Conservation (phyloP, 306 rosid species). For the Vigna radiata region DNA sequence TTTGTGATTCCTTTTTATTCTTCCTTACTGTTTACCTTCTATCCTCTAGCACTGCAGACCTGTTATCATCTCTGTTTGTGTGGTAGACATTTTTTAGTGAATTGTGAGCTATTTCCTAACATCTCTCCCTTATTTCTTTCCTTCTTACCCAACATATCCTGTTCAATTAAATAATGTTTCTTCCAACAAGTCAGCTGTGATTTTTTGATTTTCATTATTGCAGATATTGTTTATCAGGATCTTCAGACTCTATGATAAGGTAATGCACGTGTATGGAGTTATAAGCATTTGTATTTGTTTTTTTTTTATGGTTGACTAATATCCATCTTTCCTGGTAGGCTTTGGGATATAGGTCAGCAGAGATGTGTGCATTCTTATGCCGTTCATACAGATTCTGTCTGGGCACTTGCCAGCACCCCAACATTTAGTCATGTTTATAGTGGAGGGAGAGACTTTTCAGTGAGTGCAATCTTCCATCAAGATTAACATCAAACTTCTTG, state of each 20-base stretch:
- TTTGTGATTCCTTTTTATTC: too few relatives aligned
- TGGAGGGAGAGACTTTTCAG: slow-evolving; percentile 98
- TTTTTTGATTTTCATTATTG: slow-evolving; percentile 43
- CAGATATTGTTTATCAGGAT: slow-evolving; percentile 97
- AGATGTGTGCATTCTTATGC: slow-evolving; percentile 98
- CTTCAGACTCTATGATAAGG: slow-evolving; percentile 99
- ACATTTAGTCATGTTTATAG: slow-evolving; percentile 96
- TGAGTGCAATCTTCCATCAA: slow-evolving; percentile 60
- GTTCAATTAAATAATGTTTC: slow-evolving; percentile 15
- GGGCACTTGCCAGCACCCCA: slow-evolving; percentile 99
- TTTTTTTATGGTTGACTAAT: slow-evolving; percentile 19
- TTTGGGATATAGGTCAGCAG: slow-evolving; percentile 99
- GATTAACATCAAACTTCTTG: slow-evolving; percentile 15
- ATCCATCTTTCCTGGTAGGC: slow-evolving; percentile 58
- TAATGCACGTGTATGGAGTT: slow-evolving; percentile 39
- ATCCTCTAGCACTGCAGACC: too few relatives aligned
- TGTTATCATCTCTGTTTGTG: too few relatives aligned
- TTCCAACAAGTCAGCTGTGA: slow-evolving; percentile 19
- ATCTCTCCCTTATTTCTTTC: too few relatives aligned
- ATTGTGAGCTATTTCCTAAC: too few relatives aligned
- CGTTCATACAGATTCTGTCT: slow-evolving; percentile 99
- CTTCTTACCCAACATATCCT: too few relatives aligned
- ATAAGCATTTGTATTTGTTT: slow-evolving; percentile 36
- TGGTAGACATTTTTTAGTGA: too few relatives aligned
- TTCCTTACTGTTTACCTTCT: too few relatives aligned